Conservation (phyloP, 352 stramenopile species). For the Phytophthora europaea region DNA sequence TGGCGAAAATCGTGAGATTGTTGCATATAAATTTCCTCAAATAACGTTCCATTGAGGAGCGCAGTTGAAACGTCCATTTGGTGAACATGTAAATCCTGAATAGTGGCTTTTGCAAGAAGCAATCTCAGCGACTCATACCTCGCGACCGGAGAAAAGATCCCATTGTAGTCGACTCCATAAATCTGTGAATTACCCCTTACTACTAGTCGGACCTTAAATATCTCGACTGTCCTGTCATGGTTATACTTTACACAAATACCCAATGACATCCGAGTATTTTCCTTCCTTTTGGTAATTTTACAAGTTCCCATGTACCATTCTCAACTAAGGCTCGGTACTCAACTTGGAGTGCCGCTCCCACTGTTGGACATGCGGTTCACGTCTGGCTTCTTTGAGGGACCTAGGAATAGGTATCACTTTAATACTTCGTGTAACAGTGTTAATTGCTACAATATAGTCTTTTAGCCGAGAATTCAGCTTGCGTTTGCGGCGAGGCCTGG, state of each 20-base stretch:
- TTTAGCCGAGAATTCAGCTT: background rate
- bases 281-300: background rate
- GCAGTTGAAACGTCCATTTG: background rate
- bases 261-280: background rate
- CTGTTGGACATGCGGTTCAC: background rate
- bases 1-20: background rate
- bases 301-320: background rate
- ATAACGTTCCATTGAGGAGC: background rate
- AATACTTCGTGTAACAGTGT: constrained; percentile 6
- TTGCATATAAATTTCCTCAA: background rate
- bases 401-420: constrained; percentile 4
- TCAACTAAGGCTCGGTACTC: background rate
- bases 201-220: constrained; percentile 5
- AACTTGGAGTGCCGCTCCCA: background rate
- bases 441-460: background rate
- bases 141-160: background rate
- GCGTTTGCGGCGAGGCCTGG: background rate
- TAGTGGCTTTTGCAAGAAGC: background rate
- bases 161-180: constrained; percentile 4
- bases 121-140: background rate
- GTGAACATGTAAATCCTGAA: background rate
- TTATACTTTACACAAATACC: constrained; percentile 5
- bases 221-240: background rate
- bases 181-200: constrained; percentile 11
- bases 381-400: background rate